Base-by-base conservation (phyloP, 352 stramenopile genomes). In the Thalassiosira tumida region DNA sequence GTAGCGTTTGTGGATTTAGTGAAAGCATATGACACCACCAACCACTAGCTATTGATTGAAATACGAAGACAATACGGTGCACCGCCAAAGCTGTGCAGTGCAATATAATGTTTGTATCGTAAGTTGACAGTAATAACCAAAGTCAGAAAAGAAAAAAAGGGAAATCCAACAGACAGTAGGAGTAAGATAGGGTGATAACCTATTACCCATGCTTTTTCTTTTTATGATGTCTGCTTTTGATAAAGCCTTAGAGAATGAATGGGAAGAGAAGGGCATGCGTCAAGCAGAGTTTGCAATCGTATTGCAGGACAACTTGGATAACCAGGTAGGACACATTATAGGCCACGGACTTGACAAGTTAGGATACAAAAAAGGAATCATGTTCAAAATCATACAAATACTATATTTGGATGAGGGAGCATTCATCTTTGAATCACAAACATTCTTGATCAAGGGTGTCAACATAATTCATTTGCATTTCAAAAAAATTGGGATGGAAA, bases 221-320 rank as follows among this genome's bases (percentile, higher is more conserved):
- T 87, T 81, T n/a, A 29, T 84, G 2, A 88, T 88, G 82, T 43
- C 77, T 37, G 82, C 82, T 31, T 81, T 86, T 70, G 26, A 24
- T 31, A 62, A 88, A 83, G n/a, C 47, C 33, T 47, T 84, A 2
- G 41, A 89, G 31, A 43, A 10, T 31, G 33, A 67, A 67, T 79
- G 75, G 38, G 51, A 76, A 17, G 35, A 84, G 5, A 50, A 37
- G 1, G 75, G 41, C 15, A 76, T 89, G 13, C 35, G 50, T 41
- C 51, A 84, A 70, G 24, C 35, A 84, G 29, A 59, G 21, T 74
- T 80, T n/a, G 2, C 51, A 26, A 75, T 33, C 14, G 33, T 37
- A 10, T 59, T 59, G 10, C 47, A 10, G 54, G 24, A n/a, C 54
- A 65, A 31, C 4, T 31, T 65, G 24, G 54, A 65, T 31, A 31